Evolutionary conservation across 495 filamentous ascomycete genomes (phyloP), one percentile per base, ranked within the genome.

Genomic region (Amniculicola lignicola): DNA sequence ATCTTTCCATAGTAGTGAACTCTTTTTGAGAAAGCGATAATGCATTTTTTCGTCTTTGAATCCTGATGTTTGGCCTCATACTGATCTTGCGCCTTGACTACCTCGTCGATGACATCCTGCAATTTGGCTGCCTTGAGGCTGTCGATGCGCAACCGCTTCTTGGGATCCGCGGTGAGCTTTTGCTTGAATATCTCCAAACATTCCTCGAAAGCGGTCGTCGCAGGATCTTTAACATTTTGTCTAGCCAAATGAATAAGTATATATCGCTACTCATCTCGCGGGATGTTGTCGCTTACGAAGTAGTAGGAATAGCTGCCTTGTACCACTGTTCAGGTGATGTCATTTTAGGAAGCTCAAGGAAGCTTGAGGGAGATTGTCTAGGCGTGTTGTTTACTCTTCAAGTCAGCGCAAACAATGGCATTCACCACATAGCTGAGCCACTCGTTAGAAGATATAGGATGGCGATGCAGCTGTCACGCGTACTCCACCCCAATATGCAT

Each of bases 1-100:
- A 57, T 24, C 18, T 57, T 44, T 15, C 41, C 41, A 44, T 40
- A 51, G 48, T 38, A 39, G 4, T 11, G 10, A 24, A 50, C 31
- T 38, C 31, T 3, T 15, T 50, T 50, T 4, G 46, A 50, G 31
- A 50, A 50, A 23, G 46, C 28, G 12, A 50, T 12, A 21, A 38
- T 38, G 31, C 29, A 50, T 50, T 50, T 38, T 10, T 24, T 16
- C 2, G 12, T 3, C 19, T 50, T 36, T 25, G 46, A 37, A 12
- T 29, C 4, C 19, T 22, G 12, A 3, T 24, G 18, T 19, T 38
- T 50, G 16, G 9, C 12, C 5, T 14, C 15, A 19, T 52, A 52
- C 9, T 16, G 36, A 24, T 10, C 25, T 37, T 55, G 51, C 14
- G 51, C 51, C 14, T 29, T 47, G 10, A 5, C 3, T 4, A 55